Percentiles rank a stretch among this genome's conserved stretches.
Evolutionary conservation across 2,329 filamentous ascomycete species (phyloP).

Genomic region (Epichloe coenophiala): DNA sequence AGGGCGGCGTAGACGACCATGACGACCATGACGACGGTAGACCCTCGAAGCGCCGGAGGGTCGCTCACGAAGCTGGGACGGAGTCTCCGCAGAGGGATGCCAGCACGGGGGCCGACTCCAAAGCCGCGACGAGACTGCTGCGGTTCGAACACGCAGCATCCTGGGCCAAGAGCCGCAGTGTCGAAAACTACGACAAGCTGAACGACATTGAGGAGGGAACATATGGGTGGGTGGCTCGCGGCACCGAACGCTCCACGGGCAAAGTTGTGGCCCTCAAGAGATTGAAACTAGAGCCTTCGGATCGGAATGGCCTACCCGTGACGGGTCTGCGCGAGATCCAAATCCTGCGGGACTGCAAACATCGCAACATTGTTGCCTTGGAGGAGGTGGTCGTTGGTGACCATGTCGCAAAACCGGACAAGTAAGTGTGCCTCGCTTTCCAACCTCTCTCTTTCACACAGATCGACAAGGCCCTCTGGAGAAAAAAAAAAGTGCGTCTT

Average conservation of each 20-base stretch:
- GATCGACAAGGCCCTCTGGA: background rate
- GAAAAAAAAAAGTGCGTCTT: background rate
- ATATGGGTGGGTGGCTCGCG: conserved; percentile 87
- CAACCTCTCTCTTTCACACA: background rate
- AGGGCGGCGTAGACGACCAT: conserved; percentile 8
- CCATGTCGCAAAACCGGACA: conserved; percentile 37
- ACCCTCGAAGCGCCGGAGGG: conserved; percentile 48
- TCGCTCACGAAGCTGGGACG: conserved; percentile 32
- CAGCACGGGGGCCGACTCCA: background rate
- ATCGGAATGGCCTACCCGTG: conserved; percentile 67
- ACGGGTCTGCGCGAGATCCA: conserved; percentile 91
- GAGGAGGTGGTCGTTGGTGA: conserved; percentile 75
- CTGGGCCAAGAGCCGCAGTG: conserved; percentile 61
- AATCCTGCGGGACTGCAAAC: conserved; percentile 66
- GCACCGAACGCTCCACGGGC: conserved; percentile 58
- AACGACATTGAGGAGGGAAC: conserved; percentile 97
- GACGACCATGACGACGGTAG: conserved; percentile 20
- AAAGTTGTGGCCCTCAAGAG: conserved; percentile 85
- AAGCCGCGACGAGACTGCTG: conserved; percentile 43
- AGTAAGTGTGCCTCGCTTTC: conserved; percentile 21
- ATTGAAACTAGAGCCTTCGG: conserved; percentile 73
- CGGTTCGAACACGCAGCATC: conserved; percentile 49
- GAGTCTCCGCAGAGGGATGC: background rate
- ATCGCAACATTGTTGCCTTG: conserved; percentile 71
- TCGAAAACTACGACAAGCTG: conserved; percentile 79